phyloP scores from a whole-genome alignment of 2,329 filamentous ascomycete genomes.

The Diaporthe batatas region DNA sequence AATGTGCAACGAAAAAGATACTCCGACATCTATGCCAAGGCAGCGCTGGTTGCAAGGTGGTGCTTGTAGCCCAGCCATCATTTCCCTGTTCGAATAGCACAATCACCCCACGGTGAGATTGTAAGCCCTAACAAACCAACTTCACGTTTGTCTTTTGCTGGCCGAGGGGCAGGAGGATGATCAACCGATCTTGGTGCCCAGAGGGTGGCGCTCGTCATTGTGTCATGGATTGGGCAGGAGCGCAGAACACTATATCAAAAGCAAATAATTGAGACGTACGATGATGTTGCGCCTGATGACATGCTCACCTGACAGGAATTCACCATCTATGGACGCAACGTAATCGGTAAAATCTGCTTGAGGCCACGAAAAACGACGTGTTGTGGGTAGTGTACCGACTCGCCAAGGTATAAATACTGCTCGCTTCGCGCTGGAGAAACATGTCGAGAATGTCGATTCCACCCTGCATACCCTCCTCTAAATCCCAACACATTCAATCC shows the following conservation, averaged over 20 bases:
- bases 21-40: slow-evolving; percentile 15
- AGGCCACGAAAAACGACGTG: not conserved
- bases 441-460: fast-evolving
- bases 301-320: not conserved
- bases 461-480: not conserved
- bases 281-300: not conserved
- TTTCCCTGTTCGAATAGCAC: not conserved
- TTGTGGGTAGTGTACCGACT: too few relatives aligned
- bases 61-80: not conserved
- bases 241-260: slow-evolving; percentile 10
- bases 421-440: not conserved
- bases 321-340: not conserved
- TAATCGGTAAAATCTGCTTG: not conserved
- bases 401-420: not conserved
- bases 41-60: not conserved
- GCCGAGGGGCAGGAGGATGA: not conserved
- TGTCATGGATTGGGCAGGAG: slow-evolving; percentile 1
- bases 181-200: not conserved
- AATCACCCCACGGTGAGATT: not conserved
- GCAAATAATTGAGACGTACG: not conserved
- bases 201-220: not conserved
- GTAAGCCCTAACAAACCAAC: not conserved
- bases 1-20: not conserved
- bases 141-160: not conserved
- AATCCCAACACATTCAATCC: not conserved